Conservation (phyloP, 495 filamentous ascomycete species). For the Delitschia confertaspora region DNA sequence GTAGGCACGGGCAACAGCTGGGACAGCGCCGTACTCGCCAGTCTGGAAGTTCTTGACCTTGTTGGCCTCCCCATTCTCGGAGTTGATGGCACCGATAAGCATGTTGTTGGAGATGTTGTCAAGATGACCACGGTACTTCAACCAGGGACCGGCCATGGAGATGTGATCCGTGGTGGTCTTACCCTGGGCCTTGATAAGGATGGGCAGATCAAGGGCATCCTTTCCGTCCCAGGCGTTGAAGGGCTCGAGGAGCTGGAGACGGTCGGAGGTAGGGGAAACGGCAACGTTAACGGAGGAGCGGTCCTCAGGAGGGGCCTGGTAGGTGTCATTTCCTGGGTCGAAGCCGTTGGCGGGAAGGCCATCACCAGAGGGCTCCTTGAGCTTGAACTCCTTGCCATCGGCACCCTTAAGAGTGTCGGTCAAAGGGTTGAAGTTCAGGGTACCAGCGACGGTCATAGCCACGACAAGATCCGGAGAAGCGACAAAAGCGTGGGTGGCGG, state of each 20-base stretch:
- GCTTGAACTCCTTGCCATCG: conserved; percentile 93
- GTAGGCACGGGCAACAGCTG: conserved; percentile 93
- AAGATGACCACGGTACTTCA: conserved; percentile 99
- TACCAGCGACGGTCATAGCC: conserved; percentile 82
- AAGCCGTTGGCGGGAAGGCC: conserved; percentile 76
- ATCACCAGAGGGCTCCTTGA: conserved; percentile 68
- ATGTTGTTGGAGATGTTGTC: conserved; percentile 99
- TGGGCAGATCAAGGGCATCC: conserved; percentile 78
- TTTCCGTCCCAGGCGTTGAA: conserved; percentile 92
- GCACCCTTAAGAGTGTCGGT: conserved; percentile 91
- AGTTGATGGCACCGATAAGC: conserved; percentile 96
- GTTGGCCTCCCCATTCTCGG: conserved; percentile 94
- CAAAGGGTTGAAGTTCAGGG: conserved; percentile 92
- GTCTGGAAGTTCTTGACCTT: conserved; percentile 89
- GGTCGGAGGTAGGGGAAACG: conserved; percentile 84
- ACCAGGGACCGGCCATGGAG: conserved; percentile 97
- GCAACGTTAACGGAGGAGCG: conserved; percentile 62
- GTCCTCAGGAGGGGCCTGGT: conserved; percentile 88
- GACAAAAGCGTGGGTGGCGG: conserved; percentile 96
- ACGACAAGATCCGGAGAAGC: conserved; percentile 96
- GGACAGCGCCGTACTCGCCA: conserved; percentile 76
- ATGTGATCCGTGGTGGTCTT: conserved; percentile 99
- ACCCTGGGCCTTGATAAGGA: conserved; percentile 94
- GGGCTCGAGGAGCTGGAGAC: conserved; percentile 82
- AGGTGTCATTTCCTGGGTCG: conserved; percentile 90